These are phyloP conservation scores for Cercospora brassicicola DNA, from an alignment of 2,329 filamentous ascomycete genomes.

Conservation along the genomic window DNA sequence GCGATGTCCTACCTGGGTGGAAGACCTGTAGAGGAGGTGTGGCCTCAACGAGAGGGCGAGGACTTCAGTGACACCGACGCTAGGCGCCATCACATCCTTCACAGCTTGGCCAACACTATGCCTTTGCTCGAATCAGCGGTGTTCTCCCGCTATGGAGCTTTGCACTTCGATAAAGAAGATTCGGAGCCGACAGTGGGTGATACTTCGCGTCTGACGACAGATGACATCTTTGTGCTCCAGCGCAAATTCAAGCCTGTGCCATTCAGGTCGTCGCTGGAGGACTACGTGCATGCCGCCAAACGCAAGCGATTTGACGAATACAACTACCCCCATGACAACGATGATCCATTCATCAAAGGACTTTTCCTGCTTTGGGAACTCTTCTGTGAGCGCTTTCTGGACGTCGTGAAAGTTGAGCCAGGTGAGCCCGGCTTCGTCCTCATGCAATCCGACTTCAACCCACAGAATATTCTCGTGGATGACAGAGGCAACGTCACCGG, in stretches of 20 bases:
- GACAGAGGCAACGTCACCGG: slow-evolving; percentile 18
- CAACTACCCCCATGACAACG: slow-evolving; percentile 1
- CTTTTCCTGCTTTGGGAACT: slow-evolving; percentile 19
- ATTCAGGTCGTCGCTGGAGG: slow-evolving; percentile 12
- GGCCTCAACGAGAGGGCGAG: slow-evolving; percentile 10
- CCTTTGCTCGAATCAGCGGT: slow-evolving; percentile 7
- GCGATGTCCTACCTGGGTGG: slow-evolving; percentile 23
- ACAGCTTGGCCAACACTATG: slow-evolving; percentile 21
- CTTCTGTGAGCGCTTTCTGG: slow-evolving; percentile 22
- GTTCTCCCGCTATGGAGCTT: slow-evolving; percentile 17
- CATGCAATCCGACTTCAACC: slow-evolving; percentile 28
- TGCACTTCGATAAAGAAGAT: slow-evolving; percentile 16
- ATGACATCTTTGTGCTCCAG: slow-evolving; percentile 20
- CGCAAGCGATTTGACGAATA: slow-evolving; percentile 15
- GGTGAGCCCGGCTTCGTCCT: slow-evolving; percentile 22
- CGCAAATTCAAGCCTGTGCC: slow-evolving; percentile 15
- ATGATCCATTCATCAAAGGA: slow-evolving; percentile 10
- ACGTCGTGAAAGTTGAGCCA: slow-evolving; percentile 11
- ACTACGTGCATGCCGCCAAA: slow-evolving; percentile 16
- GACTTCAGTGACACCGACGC: slow-evolving; percentile 10
- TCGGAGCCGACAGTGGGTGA: slow-evolving; percentile 8
- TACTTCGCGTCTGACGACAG: slow-evolving; percentile 15
- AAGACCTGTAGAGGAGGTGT: slow-evolving; percentile 8
- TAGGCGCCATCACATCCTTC: slow-evolving; percentile 21
- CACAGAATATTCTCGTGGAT: slow-evolving; percentile 24